Percentiles rank a stretch among this genome's conserved stretches.
Conservation (phyloP, 192 early-diverging fungal genomes). For the Podila verticillata region DNA sequence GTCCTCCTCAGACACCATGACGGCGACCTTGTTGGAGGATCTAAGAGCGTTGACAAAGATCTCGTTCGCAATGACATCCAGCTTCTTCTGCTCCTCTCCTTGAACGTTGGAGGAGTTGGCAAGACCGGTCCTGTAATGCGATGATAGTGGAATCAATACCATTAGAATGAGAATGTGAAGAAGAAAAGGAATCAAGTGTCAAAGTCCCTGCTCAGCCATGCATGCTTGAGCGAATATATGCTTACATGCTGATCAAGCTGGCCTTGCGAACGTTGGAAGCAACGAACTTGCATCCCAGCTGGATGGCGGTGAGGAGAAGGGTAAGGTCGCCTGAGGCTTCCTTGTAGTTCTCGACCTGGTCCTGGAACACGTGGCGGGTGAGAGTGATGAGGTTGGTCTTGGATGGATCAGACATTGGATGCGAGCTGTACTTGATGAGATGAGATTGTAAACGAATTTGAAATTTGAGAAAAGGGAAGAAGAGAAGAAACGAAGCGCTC, state of each 20-base stretch:
- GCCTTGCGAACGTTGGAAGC: constrained; percentile 97
- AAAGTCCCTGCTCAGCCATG: too few relatives aligned
- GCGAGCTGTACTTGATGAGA: neutral
- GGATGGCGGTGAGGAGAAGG: constrained; percentile 88
- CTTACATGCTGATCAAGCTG: constrained; percentile 92
- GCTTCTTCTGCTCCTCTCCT: constrained; percentile 95
- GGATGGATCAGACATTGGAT: constrained; percentile 35
- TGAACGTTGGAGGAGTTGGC: constrained; percentile 89
- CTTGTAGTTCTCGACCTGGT: constrained; percentile 82
- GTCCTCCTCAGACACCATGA: constrained; percentile 97
- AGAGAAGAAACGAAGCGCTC: constrained; percentile 2
- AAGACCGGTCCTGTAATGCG: constrained; percentile 76
- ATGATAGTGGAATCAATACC: neutral
- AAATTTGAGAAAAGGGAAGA: constrained; percentile 13
- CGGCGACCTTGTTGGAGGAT: constrained; percentile 87
- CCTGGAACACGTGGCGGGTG: constrained; percentile 89
- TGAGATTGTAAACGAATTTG: neutral
- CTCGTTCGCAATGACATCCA: constrained; percentile 97
- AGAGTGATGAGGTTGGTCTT: constrained; percentile 93
- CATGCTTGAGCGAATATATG: too few relatives aligned
- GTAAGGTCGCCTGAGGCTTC: constrained; percentile 96
- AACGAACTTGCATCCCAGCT: constrained; percentile 97
- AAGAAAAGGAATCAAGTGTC: too few relatives aligned
- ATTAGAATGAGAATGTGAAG: neutral
- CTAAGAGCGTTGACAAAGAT: constrained; percentile 96